Conservation (phyloP, 208 protist genomes). For the Leishmania major region DNA sequence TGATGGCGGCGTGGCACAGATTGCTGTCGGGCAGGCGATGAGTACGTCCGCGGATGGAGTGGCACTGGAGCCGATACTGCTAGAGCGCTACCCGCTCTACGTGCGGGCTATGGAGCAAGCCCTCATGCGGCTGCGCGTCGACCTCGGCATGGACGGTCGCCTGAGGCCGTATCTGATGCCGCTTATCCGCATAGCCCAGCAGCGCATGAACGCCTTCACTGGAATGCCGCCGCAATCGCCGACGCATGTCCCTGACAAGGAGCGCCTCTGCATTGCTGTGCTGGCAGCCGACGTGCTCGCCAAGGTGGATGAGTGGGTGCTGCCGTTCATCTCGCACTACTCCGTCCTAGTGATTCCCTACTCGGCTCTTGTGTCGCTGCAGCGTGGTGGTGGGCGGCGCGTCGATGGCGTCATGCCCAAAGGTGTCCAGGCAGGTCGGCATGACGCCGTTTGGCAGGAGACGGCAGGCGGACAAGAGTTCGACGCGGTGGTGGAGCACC, state of each 20-base stretch:
- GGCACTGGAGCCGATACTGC: constrained; percentile 54
- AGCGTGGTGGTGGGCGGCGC: constrained; percentile 46
- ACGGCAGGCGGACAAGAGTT: constrained; percentile 36
- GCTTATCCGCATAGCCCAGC: constrained; percentile 73
- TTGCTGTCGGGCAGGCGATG: neutral
- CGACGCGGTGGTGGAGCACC: constrained; percentile 49
- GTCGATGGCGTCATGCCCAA: constrained; percentile 45
- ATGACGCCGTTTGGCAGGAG: constrained; percentile 47
- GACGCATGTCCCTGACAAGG: constrained; percentile 46
- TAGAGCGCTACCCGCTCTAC: constrained; percentile 66
- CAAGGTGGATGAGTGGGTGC: constrained; percentile 71
- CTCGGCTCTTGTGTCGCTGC: constrained; percentile 62
- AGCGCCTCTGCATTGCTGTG: constrained; percentile 57
- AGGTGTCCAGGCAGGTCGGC: constrained; percentile 32
- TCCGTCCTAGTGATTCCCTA: constrained; percentile 81
- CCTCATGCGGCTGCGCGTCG: constrained; percentile 67
- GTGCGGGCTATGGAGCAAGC: constrained; percentile 57
- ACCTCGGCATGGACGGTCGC: constrained; percentile 52
- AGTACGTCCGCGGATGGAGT: constrained; percentile 27
- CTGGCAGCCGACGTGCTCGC: constrained; percentile 80
- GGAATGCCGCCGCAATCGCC: constrained; percentile 73
- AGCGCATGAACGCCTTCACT: constrained; percentile 75
- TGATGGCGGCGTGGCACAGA: neutral
- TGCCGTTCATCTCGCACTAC: constrained; percentile 81
- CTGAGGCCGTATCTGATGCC: constrained; percentile 64